These are phyloP conservation scores for Trypanosoma boissoni DNA, from an alignment of 208 protist species.

Conservation along the genomic window DNA sequence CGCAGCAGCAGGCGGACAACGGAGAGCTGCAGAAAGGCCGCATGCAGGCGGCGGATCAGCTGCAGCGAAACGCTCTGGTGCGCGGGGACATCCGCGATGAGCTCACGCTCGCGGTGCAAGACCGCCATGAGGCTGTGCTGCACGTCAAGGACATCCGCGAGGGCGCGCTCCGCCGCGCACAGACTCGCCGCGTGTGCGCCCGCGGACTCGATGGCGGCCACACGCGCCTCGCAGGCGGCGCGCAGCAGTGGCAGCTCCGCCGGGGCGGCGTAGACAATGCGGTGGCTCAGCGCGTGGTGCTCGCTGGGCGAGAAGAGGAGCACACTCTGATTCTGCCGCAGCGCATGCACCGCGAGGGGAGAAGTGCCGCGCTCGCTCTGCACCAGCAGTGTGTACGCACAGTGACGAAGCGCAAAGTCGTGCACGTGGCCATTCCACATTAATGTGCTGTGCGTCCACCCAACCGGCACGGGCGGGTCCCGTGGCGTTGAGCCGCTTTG, in stretches of 20 bases:
- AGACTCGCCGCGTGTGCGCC: constrained; percentile 8
- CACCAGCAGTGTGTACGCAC: constrained; percentile 49
- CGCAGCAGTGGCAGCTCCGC: constrained; percentile 41
- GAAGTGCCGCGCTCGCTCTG: constrained; percentile 41
- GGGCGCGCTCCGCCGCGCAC: constrained; percentile 10
- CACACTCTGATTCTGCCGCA: constrained; percentile 33
- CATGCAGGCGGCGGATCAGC: constrained; percentile 38
- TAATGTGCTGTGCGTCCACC: constrained; percentile 18
- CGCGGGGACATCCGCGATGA: constrained; percentile 27
- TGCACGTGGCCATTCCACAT: constrained; percentile 26
- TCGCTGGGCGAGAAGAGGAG: constrained; percentile 21
- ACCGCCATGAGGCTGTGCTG: constrained; percentile 53
- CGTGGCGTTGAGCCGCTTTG: background rate
- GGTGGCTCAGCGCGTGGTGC: constrained; percentile 24
- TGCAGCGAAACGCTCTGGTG: constrained; percentile 34
- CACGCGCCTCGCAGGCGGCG: constrained; percentile 30
- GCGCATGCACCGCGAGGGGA: constrained; percentile 43
- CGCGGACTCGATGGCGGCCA: constrained; percentile 12
- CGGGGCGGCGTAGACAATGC: constrained; percentile 40
- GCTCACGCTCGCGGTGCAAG: constrained; percentile 43
- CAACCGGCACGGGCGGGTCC: constrained; percentile 1
- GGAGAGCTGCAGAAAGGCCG: constrained; percentile 26
- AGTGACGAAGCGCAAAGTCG: constrained; percentile 20
- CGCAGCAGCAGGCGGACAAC: constrained; percentile 17
- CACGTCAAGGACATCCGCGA: constrained; percentile 39